phyloP scores from a whole-genome alignment of 225 moss, liverwort and hornwort genomes.

The Pseudisothecium myosuroides region DNA sequence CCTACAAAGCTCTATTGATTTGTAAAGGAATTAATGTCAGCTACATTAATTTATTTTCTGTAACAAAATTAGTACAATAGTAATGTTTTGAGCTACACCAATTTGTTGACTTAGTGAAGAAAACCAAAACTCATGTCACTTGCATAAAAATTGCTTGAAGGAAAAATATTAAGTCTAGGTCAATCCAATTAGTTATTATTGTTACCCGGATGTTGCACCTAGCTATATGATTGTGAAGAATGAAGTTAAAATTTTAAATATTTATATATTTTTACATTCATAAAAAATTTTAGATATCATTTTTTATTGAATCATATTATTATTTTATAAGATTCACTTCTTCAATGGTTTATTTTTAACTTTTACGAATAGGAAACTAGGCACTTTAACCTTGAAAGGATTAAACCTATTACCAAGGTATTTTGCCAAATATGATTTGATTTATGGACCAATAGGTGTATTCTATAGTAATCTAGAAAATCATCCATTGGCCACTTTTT shows the following conservation, averaged over 20 bases:
- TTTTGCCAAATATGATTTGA: not conserved
- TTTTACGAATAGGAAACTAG: not conserved
- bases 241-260: not conserved
- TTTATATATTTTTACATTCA: not conserved
- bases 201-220: rapidly evolving
- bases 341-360: not conserved
- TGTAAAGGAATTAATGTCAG: no score
- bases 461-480: not conserved
- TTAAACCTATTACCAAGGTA: not conserved
- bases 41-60: no score
- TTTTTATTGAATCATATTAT: not conserved
- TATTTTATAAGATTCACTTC: no score
- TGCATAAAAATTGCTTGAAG: not conserved
- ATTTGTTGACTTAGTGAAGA: not conserved
- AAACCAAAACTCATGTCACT: not conserved
- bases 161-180: not conserved
- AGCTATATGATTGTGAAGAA: not conserved
- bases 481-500: not conserved
- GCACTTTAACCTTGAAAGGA: not conserved
- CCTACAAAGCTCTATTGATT: no score
- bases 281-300: not conserved
- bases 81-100: no score
- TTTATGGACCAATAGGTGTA: not conserved
- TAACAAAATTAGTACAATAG: no score
- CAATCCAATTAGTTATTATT: not conserved